phyloP scores from a whole-genome alignment of 192 early-diverging fungal species.

The Rhizophlyctis rosea region DNA sequence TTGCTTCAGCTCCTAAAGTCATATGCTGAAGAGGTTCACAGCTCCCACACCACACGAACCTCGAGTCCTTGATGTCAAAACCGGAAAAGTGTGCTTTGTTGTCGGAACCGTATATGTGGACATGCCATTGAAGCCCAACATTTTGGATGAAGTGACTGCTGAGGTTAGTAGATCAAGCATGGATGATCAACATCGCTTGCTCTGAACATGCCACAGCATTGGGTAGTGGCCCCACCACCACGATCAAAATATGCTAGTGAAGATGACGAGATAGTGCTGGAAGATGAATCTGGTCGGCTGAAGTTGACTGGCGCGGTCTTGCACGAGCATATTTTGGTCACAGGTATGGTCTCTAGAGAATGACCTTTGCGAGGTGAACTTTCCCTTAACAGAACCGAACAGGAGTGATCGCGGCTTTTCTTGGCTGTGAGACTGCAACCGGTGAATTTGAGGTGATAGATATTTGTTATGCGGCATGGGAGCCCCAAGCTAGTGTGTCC shows the following conservation, averaged over 20 bases:
- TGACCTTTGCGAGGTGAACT: no score
- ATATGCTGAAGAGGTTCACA: neutral
- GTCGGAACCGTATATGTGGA: slow-evolving; percentile 90
- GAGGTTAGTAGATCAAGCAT: slow-evolving; percentile 52
- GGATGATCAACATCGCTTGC: neutral
- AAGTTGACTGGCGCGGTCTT: slow-evolving; percentile 64
- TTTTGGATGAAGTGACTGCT: slow-evolving; percentile 80
- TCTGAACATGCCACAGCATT: slow-evolving; percentile 44
- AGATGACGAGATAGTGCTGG: slow-evolving; percentile 63
- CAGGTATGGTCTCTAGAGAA: slow-evolving; percentile 63
- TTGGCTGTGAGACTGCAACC: slow-evolving; percentile 70
- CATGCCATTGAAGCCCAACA: slow-evolving; percentile 83
- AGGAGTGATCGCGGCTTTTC: slow-evolving; percentile 74
- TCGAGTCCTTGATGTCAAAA: slow-evolving; percentile 72
- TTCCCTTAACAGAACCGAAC: neutral
- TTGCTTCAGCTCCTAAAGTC: no score
- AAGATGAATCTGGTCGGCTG: slow-evolving; percentile 93
- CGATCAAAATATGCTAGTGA: slow-evolving; percentile 67
- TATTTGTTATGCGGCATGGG: slow-evolving; percentile 66
- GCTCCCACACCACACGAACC: slow-evolving; percentile 39
- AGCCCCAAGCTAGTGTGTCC: no score
- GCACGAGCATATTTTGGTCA: slow-evolving; percentile 57
- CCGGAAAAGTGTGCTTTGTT: slow-evolving; percentile 62
- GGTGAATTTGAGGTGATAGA: slow-evolving; percentile 87
- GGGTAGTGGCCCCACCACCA: slow-evolving; percentile 59